Conservation (phyloP, 108 stramenopile species). For the Cyclotella kingstonii region DNA sequence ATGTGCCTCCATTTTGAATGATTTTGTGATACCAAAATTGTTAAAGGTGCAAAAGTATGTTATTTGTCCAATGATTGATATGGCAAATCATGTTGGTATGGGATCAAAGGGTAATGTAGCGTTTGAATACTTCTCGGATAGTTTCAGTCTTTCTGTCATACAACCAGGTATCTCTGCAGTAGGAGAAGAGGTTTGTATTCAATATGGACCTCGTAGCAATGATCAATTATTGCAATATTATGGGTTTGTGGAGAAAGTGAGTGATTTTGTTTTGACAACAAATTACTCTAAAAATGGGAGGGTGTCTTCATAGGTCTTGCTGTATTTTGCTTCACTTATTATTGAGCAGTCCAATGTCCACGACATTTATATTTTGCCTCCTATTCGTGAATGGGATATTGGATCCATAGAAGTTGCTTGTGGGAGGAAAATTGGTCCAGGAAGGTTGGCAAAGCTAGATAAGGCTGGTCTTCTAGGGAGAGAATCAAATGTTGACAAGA, state of each 20-base stretch:
- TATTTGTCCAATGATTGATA: slow-evolving; percentile 88
- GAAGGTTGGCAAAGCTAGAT: slow-evolving; percentile 72
- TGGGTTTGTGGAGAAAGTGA: slow-evolving; percentile 83
- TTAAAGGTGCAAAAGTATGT: slow-evolving; percentile 75
- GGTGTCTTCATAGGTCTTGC: too few relatives aligned
- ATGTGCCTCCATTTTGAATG: slow-evolving; percentile 71
- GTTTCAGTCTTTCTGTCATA: slow-evolving; percentile 63
- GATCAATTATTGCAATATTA: slow-evolving; percentile 92
- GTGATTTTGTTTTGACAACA: too few relatives aligned
- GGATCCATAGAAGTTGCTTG: slow-evolving; percentile 67
- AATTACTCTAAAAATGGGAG: too few relatives aligned
- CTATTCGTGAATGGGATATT: slow-evolving; percentile 85
- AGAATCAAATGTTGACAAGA: slow-evolving; percentile 10
- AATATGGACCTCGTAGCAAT: slow-evolving; percentile 87
- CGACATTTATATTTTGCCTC: slow-evolving; percentile 89
- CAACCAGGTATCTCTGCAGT: slow-evolving; percentile 19
- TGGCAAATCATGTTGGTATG: slow-evolving; percentile 80
- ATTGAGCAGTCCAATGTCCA: too few relatives aligned
- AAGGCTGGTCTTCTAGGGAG: slow-evolving; percentile 77
- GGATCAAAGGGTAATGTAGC: slow-evolving; percentile 68
- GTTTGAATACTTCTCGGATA: slow-evolving; percentile 85
- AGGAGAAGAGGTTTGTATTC: slow-evolving; percentile 65
- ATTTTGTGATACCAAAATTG: slow-evolving; percentile 82
- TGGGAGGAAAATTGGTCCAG: slow-evolving; percentile 63
- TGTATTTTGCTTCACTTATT: too few relatives aligned